Conservation (phyloP, 768 basidiomycete species). For the Mycena galericulata region DNA sequence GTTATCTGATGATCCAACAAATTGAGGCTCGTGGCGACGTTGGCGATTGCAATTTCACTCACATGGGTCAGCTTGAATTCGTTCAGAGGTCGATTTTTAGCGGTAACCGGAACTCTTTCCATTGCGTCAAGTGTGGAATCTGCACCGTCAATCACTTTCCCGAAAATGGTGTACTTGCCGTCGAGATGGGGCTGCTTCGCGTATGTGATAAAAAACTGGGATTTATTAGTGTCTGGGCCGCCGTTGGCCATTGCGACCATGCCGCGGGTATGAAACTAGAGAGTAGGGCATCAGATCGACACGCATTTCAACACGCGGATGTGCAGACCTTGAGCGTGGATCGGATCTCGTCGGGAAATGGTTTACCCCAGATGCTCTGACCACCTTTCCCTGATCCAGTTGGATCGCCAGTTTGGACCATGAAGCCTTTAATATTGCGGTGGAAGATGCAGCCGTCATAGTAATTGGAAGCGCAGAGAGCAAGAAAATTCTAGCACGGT, state of each 20-base stretch:
- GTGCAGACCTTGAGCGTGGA: constrained; percentile 88
- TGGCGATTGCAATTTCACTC: constrained; percentile 64
- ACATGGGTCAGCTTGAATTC: constrained; percentile 90
- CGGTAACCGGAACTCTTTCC: constrained; percentile 91
- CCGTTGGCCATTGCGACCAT: constrained; percentile 99
- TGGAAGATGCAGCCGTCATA: constrained; percentile 92
- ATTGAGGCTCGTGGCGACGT: constrained; percentile 8
- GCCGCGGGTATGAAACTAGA: constrained; percentile 93
- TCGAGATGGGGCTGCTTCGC: constrained; percentile 95
- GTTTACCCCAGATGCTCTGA: constrained; percentile 94
- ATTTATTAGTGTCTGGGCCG: constrained; percentile 94
- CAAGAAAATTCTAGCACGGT: constrained; percentile 87
- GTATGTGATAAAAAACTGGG: constrained; percentile 91
- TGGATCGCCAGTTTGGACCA: constrained; percentile 94
- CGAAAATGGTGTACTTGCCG: constrained; percentile 94
- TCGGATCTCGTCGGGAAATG: constrained; percentile 92
- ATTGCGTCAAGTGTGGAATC: constrained; percentile 95
- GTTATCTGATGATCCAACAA: constrained; percentile 64
- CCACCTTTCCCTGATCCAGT: constrained; percentile 94
- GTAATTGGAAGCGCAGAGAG: constrained; percentile 89
- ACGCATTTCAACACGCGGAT: constrained; percentile 16
- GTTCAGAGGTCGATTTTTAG: constrained; percentile 87
- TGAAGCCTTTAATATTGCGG: constrained; percentile 96
- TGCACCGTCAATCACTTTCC: constrained; percentile 98
- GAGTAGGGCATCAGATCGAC: constrained; percentile 36